Base-by-base conservation (phyloP, 805 yeast species). In the Schizosaccharomyces lindneri region DNA sequence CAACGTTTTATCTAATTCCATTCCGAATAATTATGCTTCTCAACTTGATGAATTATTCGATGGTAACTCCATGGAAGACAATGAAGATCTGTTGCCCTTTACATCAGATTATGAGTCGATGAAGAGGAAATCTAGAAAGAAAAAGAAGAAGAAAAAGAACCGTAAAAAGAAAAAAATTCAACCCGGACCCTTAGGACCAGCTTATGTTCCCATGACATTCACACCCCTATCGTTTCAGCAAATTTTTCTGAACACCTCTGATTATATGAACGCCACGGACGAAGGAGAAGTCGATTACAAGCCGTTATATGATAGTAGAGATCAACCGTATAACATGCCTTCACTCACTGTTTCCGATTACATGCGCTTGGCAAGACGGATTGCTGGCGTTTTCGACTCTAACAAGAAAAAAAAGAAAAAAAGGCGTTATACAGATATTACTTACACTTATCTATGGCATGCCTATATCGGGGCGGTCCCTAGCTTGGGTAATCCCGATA, bases 151-250 rank as follows among this genome's bases (percentile, higher is more conserved):
- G 61, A 70, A 65, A 61, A 61, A 66, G 61, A 66, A 65, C 57
- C 67, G 65, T 48, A 68, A 65, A 46, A 67, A 67, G 48, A 69
- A 66, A 48, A 59, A 62, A 7, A 63, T 73, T 24, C 21, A 11
- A 11, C 41, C 41, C 5, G 48, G 55, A n/a, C 75, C 79, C 0
- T 69, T 82, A 48, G 95, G 95, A 0, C 95, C 95, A 1, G 95
- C 83, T 0, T 85, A 83, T 68, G 71, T 72, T 1, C 79, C 82
- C 1, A 94, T 86, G 72, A 68, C 81, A 41, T 85, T 85, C 65
- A 76, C 90, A 0, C 95, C 95, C 0, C 76, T 78, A 48, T 73
- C 80, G 63, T 87, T 82, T 70, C 81, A 81, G 0, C 94, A 85
- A 68, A 86, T 83, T 69, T 87, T 74, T 69, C 77, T 82, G n/a